Conservation (phyloP, 352 stramenopile genomes). For the Blastocystis sp. region DNA sequence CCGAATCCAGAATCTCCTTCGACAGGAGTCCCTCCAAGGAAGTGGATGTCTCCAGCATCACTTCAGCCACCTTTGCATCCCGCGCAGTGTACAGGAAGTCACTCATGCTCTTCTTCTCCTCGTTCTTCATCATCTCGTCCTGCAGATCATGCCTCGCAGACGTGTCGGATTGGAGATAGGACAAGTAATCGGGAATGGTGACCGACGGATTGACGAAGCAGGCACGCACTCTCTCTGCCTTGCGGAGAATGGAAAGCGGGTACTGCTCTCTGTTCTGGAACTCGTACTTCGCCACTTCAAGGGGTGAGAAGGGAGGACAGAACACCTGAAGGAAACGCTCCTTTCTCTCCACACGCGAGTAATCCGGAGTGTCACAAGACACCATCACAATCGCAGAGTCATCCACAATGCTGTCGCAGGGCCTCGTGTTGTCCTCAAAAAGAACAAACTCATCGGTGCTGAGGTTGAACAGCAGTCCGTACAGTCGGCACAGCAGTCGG, state of each 20-base stretch:
- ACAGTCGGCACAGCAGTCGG: not conserved
- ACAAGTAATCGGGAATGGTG: not conserved
- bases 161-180: constrained; percentile 15
- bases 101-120: constrained; percentile 19
- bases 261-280: not conserved
- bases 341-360: not conserved
- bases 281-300: not conserved
- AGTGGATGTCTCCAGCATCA: too few relatives aligned
- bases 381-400: not conserved
- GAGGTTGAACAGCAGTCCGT: constrained; percentile 5
- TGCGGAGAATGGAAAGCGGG: not conserved
- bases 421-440: not conserved
- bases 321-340: not conserved
- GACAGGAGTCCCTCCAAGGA: too few relatives aligned
- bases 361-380: not conserved
- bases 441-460: not conserved
- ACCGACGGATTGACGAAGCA: not conserved
- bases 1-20: too few relatives aligned
- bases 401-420: not conserved
- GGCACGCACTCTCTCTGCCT: not conserved
- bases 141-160: not conserved
- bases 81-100: too few relatives aligned
- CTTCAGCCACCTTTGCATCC: too few relatives aligned
- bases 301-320: constrained; percentile 2
- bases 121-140: not conserved